Evolutionary conservation across 1,284 basidiomycete species (phyloP).

Genomic region (Mycosarcoma mackinlayi): DNA sequence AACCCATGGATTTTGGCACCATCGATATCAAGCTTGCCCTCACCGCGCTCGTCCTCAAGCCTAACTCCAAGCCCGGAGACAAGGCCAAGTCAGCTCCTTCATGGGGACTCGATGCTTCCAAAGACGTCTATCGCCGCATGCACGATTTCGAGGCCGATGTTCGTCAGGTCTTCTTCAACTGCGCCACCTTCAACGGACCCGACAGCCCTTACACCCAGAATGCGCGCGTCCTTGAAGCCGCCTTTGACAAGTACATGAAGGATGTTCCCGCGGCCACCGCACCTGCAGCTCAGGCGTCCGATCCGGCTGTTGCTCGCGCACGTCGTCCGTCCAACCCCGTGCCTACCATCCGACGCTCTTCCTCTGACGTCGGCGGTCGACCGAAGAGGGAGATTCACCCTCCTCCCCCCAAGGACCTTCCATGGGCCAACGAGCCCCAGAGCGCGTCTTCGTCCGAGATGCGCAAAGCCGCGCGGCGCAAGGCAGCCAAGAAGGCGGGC

Average conservation of each 20-base stretch:
- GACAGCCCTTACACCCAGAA: slow-evolving; percentile 83
- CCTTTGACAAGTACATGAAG: slow-evolving; percentile 84
- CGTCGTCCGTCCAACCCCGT: slow-evolving; percentile 81
- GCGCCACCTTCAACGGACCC: slow-evolving; percentile 86
- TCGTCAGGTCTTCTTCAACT: slow-evolving; percentile 83
- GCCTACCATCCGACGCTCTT: slow-evolving; percentile 79
- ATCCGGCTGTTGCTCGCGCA: slow-evolving; percentile 64
- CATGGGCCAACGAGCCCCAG: slow-evolving; percentile 77
- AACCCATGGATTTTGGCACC: slow-evolving; percentile 95
- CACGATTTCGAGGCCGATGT: slow-evolving; percentile 62
- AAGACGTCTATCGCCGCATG: slow-evolving; percentile 54
- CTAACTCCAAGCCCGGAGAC: slow-evolving; percentile 54
- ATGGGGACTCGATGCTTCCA: slow-evolving; percentile 47
- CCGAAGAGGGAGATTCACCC: slow-evolving; percentile 98
- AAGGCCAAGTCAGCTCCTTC: slow-evolving; percentile 58
- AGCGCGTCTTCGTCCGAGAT: slow-evolving; percentile 43
- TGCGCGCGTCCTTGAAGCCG: slow-evolving; percentile 83
- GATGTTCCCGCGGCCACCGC: slow-evolving; percentile 43
- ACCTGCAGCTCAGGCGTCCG: slow-evolving; percentile 66
- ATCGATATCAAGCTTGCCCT: slow-evolving; percentile 80
- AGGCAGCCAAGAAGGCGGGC: slow-evolving; percentile 47
- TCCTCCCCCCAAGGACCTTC: slow-evolving; percentile 88
- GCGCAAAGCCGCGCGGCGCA: slow-evolving; percentile 43
- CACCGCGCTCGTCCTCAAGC: slow-evolving; percentile 56
- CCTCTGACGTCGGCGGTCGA: slow-evolving; percentile 74